Conservation (phyloP, 2,329 filamentous ascomycete species). For the Chaetomiaceae sp. region DNA sequence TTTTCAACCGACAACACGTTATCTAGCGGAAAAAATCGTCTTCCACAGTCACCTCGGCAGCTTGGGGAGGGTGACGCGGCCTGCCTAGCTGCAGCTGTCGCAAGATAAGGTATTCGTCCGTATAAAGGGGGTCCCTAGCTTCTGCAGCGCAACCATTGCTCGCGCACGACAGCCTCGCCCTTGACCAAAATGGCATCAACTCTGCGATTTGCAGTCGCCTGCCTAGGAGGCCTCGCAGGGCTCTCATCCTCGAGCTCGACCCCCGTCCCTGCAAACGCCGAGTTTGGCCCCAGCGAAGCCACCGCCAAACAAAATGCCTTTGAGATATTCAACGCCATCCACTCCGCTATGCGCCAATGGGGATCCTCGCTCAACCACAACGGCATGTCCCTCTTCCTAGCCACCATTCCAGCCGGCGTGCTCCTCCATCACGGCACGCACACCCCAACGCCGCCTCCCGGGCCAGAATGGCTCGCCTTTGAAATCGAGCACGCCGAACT, state of each 20-base stretch:
- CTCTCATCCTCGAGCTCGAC: not conserved
- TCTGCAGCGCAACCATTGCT: too few species aligned
- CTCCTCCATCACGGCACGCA: conserved; percentile 63
- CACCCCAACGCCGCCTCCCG: conserved; percentile 42
- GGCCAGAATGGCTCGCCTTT: conserved; percentile 69
- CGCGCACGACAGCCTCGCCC: too few species aligned
- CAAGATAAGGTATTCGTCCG: too few species aligned
- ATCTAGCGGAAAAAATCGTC: too few species aligned
- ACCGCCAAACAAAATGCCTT: conserved; percentile 50
- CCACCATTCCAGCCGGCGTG: conserved; percentile 59
- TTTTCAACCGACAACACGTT: too few species aligned
- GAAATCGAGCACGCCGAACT: conserved; percentile 68
- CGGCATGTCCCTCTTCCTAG: conserved; percentile 68
- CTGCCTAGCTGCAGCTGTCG: too few species aligned
- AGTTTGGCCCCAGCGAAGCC: conserved; percentile 33
- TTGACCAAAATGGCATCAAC: not conserved
- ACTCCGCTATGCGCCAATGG: conserved; percentile 70
- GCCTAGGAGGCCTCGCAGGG: not conserved
- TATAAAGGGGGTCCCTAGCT: too few species aligned
- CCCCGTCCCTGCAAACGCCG: not conserved
- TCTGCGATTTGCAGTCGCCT: not conserved
- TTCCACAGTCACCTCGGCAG: too few species aligned
- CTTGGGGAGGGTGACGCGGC: too few species aligned
- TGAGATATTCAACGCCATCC: conserved; percentile 68
- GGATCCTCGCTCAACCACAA: conserved; percentile 70